Conservation (phyloP, 169 alveolate species). For the Plasmodium reichenowi region DNA sequence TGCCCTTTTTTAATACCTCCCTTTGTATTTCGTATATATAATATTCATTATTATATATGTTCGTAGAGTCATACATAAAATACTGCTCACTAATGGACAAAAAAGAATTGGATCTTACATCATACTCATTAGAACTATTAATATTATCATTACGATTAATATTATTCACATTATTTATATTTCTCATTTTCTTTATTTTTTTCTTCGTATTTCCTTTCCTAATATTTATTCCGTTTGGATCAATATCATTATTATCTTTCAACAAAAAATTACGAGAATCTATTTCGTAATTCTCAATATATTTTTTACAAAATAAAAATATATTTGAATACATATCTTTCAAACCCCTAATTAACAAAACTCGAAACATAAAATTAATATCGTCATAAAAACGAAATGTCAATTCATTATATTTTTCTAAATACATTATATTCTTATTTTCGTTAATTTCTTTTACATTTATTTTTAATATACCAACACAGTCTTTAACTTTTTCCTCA, state of each 20-base stretch:
- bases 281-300: constrained; percentile 25
- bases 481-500: constrained; percentile 1
- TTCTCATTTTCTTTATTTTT: too few species aligned
- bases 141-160: neutral
- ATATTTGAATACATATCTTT: constrained; percentile 15
- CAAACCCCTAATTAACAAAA: constrained; percentile 37
- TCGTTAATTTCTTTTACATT: constrained; percentile 25
- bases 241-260: neutral
- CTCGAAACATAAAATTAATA: constrained; percentile 46
- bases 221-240: too few species aligned
- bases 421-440: constrained; percentile 35
- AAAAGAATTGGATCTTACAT: neutral
- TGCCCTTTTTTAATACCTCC: constrained; percentile 26
- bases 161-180: neutral
- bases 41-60: constrained; percentile 22
- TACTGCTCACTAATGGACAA: constrained; percentile 37
- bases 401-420: constrained; percentile 52
- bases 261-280: constrained; percentile 1
- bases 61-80: constrained; percentile 28
- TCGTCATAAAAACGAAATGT: constrained; percentile 32
- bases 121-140: neutral
- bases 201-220: too few species aligned
- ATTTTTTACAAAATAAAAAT: constrained; percentile 23
- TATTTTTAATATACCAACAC: constrained; percentile 48
- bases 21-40: constrained; percentile 52